These are phyloP conservation scores for Mycena olivaceomarginata DNA, from an alignment of 768 basidiomycete genomes.

Conservation along the genomic window DNA sequence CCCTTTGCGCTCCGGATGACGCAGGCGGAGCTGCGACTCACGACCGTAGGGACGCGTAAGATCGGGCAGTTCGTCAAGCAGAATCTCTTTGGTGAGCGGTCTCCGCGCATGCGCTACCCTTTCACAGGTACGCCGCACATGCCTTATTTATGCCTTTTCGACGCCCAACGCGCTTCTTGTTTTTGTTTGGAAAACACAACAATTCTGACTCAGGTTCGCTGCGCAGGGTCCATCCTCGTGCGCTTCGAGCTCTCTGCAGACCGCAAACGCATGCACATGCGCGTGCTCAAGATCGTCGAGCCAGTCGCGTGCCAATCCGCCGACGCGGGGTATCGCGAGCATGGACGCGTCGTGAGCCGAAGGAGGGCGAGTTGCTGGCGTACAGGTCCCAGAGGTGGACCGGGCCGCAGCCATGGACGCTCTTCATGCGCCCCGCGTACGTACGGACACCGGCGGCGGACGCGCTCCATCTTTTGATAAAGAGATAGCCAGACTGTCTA, in stretches of 20 bases:
- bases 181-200: too few species aligned
- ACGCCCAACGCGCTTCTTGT: background rate
- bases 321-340: background rate
- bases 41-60: background rate
- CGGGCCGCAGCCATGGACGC: background rate
- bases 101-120: background rate
- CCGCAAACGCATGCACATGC: background rate
- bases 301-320: background rate
- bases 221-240: conserved; percentile 22
- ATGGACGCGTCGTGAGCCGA: background rate
- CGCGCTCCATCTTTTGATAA: background rate
- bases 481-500: background rate
- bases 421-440: background rate
- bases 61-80: conserved; percentile 5
- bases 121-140: conserved; percentile 5
- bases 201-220: background rate
- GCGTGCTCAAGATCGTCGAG: conserved; percentile 16
- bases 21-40: conserved; percentile 15
- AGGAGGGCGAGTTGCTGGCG: conserved; percentile 11
- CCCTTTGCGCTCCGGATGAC: conserved; percentile 12
- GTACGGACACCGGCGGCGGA: too few species aligned
- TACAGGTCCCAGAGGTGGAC: background rate
- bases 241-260: conserved; percentile 28
- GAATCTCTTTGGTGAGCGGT: conserved; percentile 5
- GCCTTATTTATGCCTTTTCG: background rate